Conservation (phyloP, 768 basidiomycete species). For the Hortiboletus campestris region DNA sequence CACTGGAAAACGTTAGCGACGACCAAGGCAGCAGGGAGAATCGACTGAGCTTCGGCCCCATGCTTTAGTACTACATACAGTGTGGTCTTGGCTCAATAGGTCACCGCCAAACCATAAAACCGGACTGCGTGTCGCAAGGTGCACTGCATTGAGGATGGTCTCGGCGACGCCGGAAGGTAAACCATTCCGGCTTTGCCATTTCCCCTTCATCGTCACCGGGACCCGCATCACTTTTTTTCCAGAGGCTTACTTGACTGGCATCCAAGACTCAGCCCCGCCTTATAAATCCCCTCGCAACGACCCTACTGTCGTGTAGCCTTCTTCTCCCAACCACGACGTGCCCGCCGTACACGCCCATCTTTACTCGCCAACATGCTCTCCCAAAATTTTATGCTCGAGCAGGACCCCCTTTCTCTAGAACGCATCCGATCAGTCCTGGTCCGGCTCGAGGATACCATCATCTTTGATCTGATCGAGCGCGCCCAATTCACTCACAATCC, state of each 20-base stretch:
- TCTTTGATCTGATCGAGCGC: slow-evolving; percentile 94
- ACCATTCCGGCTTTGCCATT: background rate
- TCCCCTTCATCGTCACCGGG: background rate
- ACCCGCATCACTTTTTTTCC: background rate
- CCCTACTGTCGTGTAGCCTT: background rate
- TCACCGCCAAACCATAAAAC: no score
- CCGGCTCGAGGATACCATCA: slow-evolving; percentile 97
- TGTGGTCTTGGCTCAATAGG: no score
- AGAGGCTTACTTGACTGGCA: background rate
- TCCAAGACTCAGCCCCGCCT: slow-evolving; percentile 2
- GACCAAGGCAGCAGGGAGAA: no score
- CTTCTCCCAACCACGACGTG: slow-evolving; percentile 13
- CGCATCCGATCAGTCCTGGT: slow-evolving; percentile 83
- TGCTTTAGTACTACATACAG: no score
- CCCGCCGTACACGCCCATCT: background rate
- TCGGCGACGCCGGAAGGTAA: background rate
- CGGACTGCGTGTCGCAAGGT: background rate
- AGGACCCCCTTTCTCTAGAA: slow-evolving; percentile 83
- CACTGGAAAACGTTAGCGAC: background rate
- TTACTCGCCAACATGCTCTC: slow-evolving; percentile 42
- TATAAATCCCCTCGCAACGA: slow-evolving; percentile 6
- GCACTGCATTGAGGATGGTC: background rate
- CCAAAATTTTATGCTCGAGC: slow-evolving; percentile 64
- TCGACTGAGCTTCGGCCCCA: no score
- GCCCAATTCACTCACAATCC: slow-evolving; percentile 96